These are phyloP conservation scores for Huiozyma naganishii DNA, from an alignment of 805 yeast species.

Conservation along the genomic window DNA sequence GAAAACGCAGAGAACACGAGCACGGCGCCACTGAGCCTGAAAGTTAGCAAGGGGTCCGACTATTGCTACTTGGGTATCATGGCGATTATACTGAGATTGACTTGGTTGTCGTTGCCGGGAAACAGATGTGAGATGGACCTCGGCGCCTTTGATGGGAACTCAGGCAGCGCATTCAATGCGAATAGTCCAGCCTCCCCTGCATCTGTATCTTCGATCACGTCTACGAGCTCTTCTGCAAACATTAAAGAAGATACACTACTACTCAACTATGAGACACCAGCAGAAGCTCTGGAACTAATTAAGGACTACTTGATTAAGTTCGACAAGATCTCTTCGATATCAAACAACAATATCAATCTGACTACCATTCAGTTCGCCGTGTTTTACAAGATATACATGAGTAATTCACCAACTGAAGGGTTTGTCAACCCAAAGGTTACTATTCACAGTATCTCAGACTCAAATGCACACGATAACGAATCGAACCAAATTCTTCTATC, in stretches of 20 bases:
- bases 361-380: constrained; percentile 48
- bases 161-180: constrained; percentile 1
- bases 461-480: constrained; percentile 38
- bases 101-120: constrained; percentile 45
- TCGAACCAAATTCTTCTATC: constrained; percentile 46
- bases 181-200: constrained; percentile 3
- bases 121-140: constrained; percentile 28
- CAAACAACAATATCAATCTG: constrained; percentile 25
- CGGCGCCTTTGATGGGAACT: constrained; percentile 8
- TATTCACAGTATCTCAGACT: constrained; percentile 8
- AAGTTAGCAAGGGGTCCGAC: constrained; percentile 28
- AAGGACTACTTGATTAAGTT: constrained; percentile 25
- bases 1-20: constrained; percentile 5
- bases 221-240: constrained; percentile 15
- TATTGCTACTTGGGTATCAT: constrained; percentile 39
- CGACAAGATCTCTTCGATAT: constrained; percentile 26
- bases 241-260: constrained; percentile 23
- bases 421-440: constrained; percentile 3
- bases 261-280: constrained; percentile 21
- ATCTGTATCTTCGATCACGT: constrained; percentile 2
- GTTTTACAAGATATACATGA: constrained; percentile 44
- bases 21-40: constrained; percentile 16
- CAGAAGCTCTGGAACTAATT: constrained; percentile 18
- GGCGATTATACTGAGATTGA: constrained; percentile 40
- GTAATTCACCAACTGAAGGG: constrained; percentile 41